Conservation (phyloP, 1,284 basidiomycete species). For the Rhodotorula glutinis region DNA sequence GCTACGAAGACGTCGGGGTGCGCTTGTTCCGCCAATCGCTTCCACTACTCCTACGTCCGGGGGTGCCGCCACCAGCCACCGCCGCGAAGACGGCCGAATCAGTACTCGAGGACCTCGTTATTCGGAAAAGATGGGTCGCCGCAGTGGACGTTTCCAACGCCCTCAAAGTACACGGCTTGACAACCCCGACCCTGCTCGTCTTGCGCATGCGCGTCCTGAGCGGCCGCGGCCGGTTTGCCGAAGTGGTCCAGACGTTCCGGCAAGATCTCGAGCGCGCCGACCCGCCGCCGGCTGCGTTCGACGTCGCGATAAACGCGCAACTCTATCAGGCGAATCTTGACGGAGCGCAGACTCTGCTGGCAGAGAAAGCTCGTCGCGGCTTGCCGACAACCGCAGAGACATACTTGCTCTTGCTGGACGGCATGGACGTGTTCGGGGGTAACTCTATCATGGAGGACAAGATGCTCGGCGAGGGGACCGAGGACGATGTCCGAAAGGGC, state of each 20-base stretch:
- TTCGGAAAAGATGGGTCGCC: not conserved
- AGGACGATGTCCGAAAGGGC: not conserved
- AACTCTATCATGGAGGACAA: constrained; percentile 35
- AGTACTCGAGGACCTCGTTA: not conserved
- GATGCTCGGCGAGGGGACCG: constrained; percentile 14
- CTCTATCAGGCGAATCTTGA: constrained; percentile 27
- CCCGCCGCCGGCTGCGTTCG: constrained; percentile 18
- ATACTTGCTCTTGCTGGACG: constrained; percentile 26
- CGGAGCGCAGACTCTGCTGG: constrained; percentile 28
- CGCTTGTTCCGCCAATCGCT: constrained; percentile 10
- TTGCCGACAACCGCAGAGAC: constrained; percentile 29
- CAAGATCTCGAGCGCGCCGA: not conserved
- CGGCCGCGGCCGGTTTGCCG: constrained; percentile 16
- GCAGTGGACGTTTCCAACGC: constrained; percentile 18
- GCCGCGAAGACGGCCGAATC: not conserved
- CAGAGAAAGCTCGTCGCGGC: constrained; percentile 22
- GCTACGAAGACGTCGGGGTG: not conserved
- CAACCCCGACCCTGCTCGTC: constrained; percentile 7
- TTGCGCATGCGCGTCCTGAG: constrained; percentile 26
- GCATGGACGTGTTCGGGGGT: constrained; percentile 34
- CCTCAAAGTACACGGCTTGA: constrained; percentile 7
- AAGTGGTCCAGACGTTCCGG: constrained; percentile 14
- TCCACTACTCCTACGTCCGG: not conserved
- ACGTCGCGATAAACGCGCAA: constrained; percentile 32
- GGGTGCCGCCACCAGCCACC: not conserved